A percentile compares a stretch with the other conserved stretches of the same genome.
Conservation (phyloP, 139 green algal species). For the Gonium pectorale region DNA sequence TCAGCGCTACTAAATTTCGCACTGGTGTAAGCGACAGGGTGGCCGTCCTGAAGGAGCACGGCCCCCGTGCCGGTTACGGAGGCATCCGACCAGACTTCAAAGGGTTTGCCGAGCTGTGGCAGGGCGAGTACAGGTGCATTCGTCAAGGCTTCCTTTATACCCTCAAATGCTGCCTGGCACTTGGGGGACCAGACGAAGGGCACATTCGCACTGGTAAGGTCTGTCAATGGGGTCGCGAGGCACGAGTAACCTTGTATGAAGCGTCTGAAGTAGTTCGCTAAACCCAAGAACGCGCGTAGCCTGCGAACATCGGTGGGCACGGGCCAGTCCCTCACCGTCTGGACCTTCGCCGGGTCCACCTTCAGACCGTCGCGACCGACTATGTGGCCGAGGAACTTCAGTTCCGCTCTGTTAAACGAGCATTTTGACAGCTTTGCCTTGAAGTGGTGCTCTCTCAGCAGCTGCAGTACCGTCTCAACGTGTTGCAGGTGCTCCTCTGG, state of each 20-base stretch:
- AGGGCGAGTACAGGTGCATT: conserved; percentile 18
- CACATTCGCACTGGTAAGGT: too few species aligned
- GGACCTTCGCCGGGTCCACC: not conserved
- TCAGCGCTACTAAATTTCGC: too few species aligned
- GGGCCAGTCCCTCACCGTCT: conserved; percentile 29
- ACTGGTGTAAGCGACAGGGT: conserved; percentile 57
- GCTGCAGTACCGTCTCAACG: too few species aligned
- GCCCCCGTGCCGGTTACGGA: conserved; percentile 33
- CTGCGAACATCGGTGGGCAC: not conserved
- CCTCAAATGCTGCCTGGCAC: conserved; percentile 22
- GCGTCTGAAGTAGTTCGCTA: conserved; percentile 61
- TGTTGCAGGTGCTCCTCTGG: conserved; percentile 44
- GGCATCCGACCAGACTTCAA: too few species aligned
- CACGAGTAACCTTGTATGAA: conserved; percentile 57
- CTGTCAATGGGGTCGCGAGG: conserved; percentile 46
- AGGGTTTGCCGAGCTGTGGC: too few species aligned
- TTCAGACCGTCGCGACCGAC: not conserved
- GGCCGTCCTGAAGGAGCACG: conserved; percentile 46
- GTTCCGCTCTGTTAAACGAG: too few species aligned
- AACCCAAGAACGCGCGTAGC: conserved; percentile 48
- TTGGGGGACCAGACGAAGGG: too few species aligned
- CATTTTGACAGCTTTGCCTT: too few species aligned
- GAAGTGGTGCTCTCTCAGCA: too few species aligned
- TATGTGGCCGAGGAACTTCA: too few species aligned
- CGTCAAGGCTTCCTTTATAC: conserved; percentile 26